A percentile compares a stretch with the other conserved stretches of the same genome.
Evolutionary conservation across 495 filamentous ascomycete genomes (phyloP).

Genomic region (Talaromyces wortmannii): DNA sequence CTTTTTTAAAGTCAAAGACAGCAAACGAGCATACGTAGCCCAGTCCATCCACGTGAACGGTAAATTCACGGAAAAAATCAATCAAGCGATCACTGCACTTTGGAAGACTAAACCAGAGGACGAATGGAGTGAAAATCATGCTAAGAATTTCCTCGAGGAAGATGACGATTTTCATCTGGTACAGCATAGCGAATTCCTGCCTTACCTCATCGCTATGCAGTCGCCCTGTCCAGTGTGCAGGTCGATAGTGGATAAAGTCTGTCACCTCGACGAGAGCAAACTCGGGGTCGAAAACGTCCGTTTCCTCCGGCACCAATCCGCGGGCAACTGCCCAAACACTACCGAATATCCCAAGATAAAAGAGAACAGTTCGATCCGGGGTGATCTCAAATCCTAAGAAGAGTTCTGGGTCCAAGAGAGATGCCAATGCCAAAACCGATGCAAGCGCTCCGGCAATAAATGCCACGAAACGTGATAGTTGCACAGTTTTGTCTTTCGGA

Average conservation of each 20-base stretch:
- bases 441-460: constrained; percentile 83
- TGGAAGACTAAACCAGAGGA: constrained; percentile 81
- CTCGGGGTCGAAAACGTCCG: constrained; percentile 86
- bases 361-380: constrained; percentile 71
- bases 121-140: constrained; percentile 84
- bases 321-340: constrained; percentile 74
- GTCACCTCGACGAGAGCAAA: constrained; percentile 81
- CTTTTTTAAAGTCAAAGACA: constrained; percentile 95
- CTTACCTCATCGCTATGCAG: constrained; percentile 83
- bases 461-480: constrained; percentile 72
- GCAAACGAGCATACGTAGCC: constrained; percentile 96
- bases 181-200: constrained; percentile 78
- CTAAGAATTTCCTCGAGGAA: constrained; percentile 90
- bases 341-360: constrained; percentile 69
- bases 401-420: constrained; percentile 80
- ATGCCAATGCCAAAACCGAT: constrained; percentile 72
- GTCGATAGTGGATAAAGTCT: constrained; percentile 85
- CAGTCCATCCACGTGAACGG: constrained; percentile 91
- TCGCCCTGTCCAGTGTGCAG: constrained; percentile 78
- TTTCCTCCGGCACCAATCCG: constrained; percentile 77
- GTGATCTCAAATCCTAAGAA: constrained; percentile 91
- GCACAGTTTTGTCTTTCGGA: constrained; percentile 86
- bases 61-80: constrained; percentile 97
- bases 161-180: constrained; percentile 81
- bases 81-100: constrained; percentile 88